Base-by-base conservation (phyloP, 2,329 filamentous ascomycete genomes). In the Epichloe glyceriae region DNA sequence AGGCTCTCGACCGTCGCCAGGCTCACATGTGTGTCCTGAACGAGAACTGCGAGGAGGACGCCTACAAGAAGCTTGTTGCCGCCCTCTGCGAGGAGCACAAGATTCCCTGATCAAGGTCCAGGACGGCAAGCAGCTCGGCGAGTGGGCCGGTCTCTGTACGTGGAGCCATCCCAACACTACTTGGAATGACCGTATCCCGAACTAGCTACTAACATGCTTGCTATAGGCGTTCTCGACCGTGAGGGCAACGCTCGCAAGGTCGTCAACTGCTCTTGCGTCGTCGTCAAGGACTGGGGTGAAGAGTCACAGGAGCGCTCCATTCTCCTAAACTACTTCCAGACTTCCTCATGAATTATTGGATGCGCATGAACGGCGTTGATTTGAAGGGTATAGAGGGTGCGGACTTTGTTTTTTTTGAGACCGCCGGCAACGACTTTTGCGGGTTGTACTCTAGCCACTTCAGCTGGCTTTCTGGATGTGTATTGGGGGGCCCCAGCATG, bases 271-370 rank as follows among this genome's bases (percentile, higher is more conserved):
- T 97, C 91, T 70, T 97, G 93, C 82, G 93, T 98, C 67, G 93
- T 98, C 58, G 93, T 98, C 69, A 91, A 93, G 80, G 90, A 98
- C 76, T 98, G 93, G 93, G 93, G 93, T 82, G 93, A 97, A 83
- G 93, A 98, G 81, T 94, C 87, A 62, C 90, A 95, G 79, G 93
- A 98, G 84, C 90, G 93, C 71, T 88, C 85, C 69, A 89, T 97
- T 75, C 87, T 98, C 72, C 88, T 98, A 74, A 95, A 98, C 86
- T 98, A 98, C 87, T 97, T 98, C 90, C 87, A 95, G 80, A 95
- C 89, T 72, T 80, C 83, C 73, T 80, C 83, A 71, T 84, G 83
- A 66, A 44, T 22, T 12, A 47, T 42, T 39, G 54, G 45, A 43
- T 52, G 54, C 47, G 53, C 52, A 56, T 54, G 55, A 56, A 58